A percentile compares a stretch with the other conserved stretches of the same genome.
Conservation (phyloP, 2,329 filamentous ascomycete genomes). For the Aaosphaeria arxii region DNA sequence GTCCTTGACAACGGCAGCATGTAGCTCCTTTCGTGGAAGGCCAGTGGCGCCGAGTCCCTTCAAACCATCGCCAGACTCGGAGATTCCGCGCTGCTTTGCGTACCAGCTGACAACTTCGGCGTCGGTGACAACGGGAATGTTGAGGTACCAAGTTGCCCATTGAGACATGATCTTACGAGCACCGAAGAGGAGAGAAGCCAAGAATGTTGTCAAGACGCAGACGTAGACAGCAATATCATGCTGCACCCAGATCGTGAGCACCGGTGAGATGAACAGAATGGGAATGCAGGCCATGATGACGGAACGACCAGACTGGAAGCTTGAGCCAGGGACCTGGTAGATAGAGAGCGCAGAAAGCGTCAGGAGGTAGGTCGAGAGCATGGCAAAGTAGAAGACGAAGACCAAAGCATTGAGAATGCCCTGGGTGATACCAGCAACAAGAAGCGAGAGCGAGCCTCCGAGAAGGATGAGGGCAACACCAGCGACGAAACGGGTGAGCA, state of each 20-base stretch:
- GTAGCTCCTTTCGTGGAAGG: slow-evolving; percentile 35
- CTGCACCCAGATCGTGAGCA: slow-evolving; percentile 50
- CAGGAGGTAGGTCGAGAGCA: slow-evolving; percentile 55
- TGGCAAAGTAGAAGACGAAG: slow-evolving; percentile 55
- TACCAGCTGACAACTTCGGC: slow-evolving; percentile 47
- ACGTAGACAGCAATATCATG: slow-evolving; percentile 55
- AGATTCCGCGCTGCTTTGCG: slow-evolving; percentile 4
- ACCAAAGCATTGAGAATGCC: slow-evolving; percentile 46
- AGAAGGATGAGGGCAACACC: slow-evolving; percentile 46
- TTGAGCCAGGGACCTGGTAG: slow-evolving; percentile 45
- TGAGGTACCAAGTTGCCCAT: slow-evolving; percentile 54
- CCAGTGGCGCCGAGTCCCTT: slow-evolving; percentile 20
- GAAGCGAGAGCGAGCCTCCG: slow-evolving; percentile 48
- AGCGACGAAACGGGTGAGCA: slow-evolving; percentile 45
- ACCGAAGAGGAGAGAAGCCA: slow-evolving; percentile 47
- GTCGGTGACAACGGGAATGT: slow-evolving; percentile 44
- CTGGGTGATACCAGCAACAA: slow-evolving; percentile 44
- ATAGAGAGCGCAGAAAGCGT: slow-evolving; percentile 44
- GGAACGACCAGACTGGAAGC: slow-evolving; percentile 39
- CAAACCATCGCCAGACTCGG: slow-evolving; percentile 4
- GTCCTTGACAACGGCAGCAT: slow-evolving; percentile 29
- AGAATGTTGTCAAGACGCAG: slow-evolving; percentile 49
- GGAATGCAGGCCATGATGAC: slow-evolving; percentile 51
- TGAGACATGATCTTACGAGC: slow-evolving; percentile 49
- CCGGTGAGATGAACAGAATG: slow-evolving; percentile 52